Evolutionary conservation across 352 stramenopile species (phyloP).

Genomic region (Phytophthora fragariaefolia): DNA sequence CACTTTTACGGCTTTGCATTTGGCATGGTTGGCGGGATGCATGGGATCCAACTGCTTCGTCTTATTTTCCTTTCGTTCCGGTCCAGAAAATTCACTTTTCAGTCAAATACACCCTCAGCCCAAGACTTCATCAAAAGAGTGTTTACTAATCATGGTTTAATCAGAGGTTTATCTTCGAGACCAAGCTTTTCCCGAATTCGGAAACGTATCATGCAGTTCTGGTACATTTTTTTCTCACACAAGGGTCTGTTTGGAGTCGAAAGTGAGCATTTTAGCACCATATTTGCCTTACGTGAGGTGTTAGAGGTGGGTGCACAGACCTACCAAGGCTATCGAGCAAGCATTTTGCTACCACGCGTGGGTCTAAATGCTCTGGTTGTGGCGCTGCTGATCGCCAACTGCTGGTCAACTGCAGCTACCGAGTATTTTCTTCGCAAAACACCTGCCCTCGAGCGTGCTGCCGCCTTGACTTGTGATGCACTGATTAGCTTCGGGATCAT

Average conservation of each 20-base stretch:
- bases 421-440: constrained; percentile 18
- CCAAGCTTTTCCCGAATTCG: not conserved
- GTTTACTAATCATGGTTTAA: not conserved
- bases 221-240: constrained; percentile 19
- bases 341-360: constrained; percentile 11
- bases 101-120: constrained; percentile 13
- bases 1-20: constrained; percentile 34
- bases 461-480: constrained; percentile 14
- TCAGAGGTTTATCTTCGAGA: not conserved
- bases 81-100: constrained; percentile 19
- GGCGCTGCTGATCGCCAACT: constrained; percentile 24
- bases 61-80: constrained; percentile 29
- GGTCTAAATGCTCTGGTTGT: constrained; percentile 23
- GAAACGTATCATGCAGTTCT: not conserved
- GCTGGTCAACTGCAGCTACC: constrained; percentile 28
- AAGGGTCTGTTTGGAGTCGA: constrained; percentile 33
- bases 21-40: constrained; percentile 31
- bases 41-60: constrained; percentile 28
- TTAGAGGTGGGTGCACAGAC: constrained; percentile 35
- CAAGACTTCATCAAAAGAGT: not conserved
- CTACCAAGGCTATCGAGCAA: constrained; percentile 35
- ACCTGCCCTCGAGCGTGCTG: constrained; percentile 11
- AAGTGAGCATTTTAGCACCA: constrained; percentile 33
- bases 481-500: constrained; percentile 27
- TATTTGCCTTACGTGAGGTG: constrained; percentile 28